Base-by-base conservation (phyloP, 495 filamentous ascomycete genomes). In the Penicillium silybi region DNA sequence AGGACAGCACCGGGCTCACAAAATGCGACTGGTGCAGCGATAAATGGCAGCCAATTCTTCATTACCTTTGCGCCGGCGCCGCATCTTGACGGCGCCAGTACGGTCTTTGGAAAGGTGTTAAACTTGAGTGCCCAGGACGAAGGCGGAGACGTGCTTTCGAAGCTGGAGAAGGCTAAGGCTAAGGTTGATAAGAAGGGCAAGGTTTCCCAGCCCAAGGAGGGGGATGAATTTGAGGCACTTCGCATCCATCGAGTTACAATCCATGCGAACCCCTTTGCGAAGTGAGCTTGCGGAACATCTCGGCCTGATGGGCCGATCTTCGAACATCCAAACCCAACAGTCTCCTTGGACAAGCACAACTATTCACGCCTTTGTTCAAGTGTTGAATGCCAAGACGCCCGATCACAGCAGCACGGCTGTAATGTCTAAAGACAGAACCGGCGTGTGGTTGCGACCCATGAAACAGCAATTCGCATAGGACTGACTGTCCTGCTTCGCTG, bases 1-100 rank as follows among this genome's bases (percentile, higher is more conserved):
- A 54, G 54, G 6, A 74, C 72, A 1, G 67, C 68, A 9, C 73
- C 72, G 1, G 74, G 74, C 1, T 71, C 69, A 19, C 74, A 74
- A 40, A 65, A 68, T 39, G 71, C 74, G 25, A 70, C 67, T 10
- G 83, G 84, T 0, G 77, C 87, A 2, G 80, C 79, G 8, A 92
- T 92, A 40, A 98, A 98, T 68, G 92, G 90, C 15, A 91, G 87
- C 54, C 93, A 98, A 72, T 98, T 97, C 67, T 98, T 96, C 67
- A 80, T 98, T 44, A 80, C 85, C 6, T 91, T 92, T 67, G 90
- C 86, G 41, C 80, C 87, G 22, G 89, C 90, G 39, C 85, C 90
- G 48, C 93, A 98, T 81, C 73, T 98, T 27, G 95, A 97, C 71
- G 95, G 93, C 5, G 81, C 89, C 53, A 98, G 92, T 65, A 95